Percentiles rank a stretch among this genome's conserved stretches.
Conservation (phyloP, 805 yeast species). For the Wickerhamomyces kurtzmanii region DNA sequence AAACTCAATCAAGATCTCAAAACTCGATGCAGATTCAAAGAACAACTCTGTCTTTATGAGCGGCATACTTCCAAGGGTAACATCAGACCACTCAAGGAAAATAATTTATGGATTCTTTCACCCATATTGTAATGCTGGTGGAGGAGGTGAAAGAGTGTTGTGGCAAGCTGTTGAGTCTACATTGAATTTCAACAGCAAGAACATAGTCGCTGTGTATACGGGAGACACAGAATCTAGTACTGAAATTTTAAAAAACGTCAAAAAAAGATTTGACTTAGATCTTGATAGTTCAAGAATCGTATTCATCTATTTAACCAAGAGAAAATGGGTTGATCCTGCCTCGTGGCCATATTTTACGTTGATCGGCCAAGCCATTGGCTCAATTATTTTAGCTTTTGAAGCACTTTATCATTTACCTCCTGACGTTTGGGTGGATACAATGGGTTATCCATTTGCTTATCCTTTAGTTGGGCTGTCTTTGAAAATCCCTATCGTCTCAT, state of each 20-base stretch:
- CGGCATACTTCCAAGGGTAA: too few relatives aligned
- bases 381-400: slow-evolving; percentile 56
- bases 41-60: too few relatives aligned
- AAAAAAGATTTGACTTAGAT: slow-evolving; percentile 44
- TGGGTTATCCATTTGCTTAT: slow-evolving; percentile 87
- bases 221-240: slow-evolving; percentile 46
- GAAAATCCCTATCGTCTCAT: slow-evolving; percentile 70
- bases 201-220: slow-evolving; percentile 64
- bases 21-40: too few relatives aligned
- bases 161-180: slow-evolving; percentile 89
- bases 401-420: slow-evolving; percentile 66
- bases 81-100: too few relatives aligned
- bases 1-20: too few relatives aligned
- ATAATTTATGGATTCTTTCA: slow-evolving; percentile 82
- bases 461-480: slow-evolving; percentile 48
- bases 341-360: slow-evolving; percentile 78
- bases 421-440: slow-evolving; percentile 89
- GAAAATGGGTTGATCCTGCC: slow-evolving; percentile 55
- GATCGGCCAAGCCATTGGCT: slow-evolving; percentile 81
- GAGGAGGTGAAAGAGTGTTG: slow-evolving; percentile 95
- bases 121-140: slow-evolving; percentile 93
- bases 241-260: slow-evolving; percentile 41
- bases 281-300: slow-evolving; percentile 44
- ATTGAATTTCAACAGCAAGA: slow-evolving; percentile 32
- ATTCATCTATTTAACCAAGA: slow-evolving; percentile 46